Base-by-base conservation (phyloP, 139 green algal genomes). In the Medakamo hakoo region DNA sequence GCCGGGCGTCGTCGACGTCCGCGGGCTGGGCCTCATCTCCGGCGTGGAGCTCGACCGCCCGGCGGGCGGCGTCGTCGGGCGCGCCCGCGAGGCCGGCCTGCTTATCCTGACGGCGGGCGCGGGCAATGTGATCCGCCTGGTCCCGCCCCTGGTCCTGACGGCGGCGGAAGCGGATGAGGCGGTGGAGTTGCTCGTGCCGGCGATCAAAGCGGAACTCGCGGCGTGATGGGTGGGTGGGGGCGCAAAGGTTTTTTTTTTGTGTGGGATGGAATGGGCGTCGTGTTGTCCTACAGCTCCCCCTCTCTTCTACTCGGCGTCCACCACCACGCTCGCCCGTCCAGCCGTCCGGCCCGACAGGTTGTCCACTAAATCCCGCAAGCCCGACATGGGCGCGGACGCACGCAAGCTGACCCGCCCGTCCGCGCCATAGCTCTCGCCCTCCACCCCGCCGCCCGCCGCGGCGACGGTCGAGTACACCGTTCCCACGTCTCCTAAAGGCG, bases 81-180 rank as follows among this genome's bases (percentile, higher is more conserved):
- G 73, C 26, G 82, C 80, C 0, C 69, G 86, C 20, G 78, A 91
- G 4, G 69, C 76, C 58, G 92, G 91, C 3, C 55, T 99, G 63
- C 79, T 99, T 22, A 77, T 87, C 22, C 94, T 99, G 72, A 98
- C 93, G 2, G 93, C 93, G 0, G 87, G 82, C 62, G 78, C 80
- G 64, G 92, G 92, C 2, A 82, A 98, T 67, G 87, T 98, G 22
- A 72, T 99, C 19, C 80, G 93, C 3, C 68, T 99, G 59, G 91
- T 95, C 73, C 93, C 93, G 2, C 93, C 93, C 20, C 84, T 99
- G 28, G 77, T 88, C 21, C 71, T 96, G 0, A 90, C 76, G 1
- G 73, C 93, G 30, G 84, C 72, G 32, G 90, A 98, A 52, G 40
- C 16, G 40, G 40, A 52, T 52, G 40, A 52, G 55, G 22, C 16